Evolutionary conservation across 768 basidiomycete species (phyloP), one percentile per base, ranked within the genome.

Genomic region (Terana coerulea): DNA sequence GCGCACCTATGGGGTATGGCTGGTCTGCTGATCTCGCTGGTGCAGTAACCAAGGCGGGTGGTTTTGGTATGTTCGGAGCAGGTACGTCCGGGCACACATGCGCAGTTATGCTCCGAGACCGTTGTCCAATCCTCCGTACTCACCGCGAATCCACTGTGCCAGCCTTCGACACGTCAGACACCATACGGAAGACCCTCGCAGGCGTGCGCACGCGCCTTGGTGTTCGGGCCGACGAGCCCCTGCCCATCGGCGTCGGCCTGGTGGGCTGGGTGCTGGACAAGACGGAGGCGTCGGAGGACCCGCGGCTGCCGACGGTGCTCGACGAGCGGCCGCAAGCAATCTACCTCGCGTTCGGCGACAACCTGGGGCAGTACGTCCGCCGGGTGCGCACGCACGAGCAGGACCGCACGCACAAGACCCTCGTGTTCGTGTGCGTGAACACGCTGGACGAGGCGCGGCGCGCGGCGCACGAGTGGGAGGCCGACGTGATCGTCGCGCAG

Each of bases 401-500:
- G 9, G 70, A 72, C 19, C 70, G 63, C 26, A 59, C 56, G 25
- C 68, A 71, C 37, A 71, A 59, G 62, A 82, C 81, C 3, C 67
- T 74, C 37, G 69, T 91, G 29, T 83, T 84, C 55, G 73, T 84
- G 12, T 83, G 82, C 59, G 69, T 88, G 14, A 72, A 75, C 29
- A 78, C 80, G 36, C 72, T 76, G 7, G 68, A 78, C 52, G 76
- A 84, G 44, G 85, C 83, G 3, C 66, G 73, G 17, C 54, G 71
- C 45, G 88, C 88, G 14, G 61, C 72, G 15, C 66, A 78, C 25
- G 71, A 78, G 12, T 88, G 83, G 80, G 76, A 81, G 54, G 80
- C 73, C 5, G 90, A 92, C 62, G 76, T 82, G 33, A 65, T 91
- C 44, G 81, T 91, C n/a, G 84, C 78, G 2, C 89, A 92, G 79